A percentile compares a stretch with the other conserved stretches of the same genome.
Conservation (phyloP, 2,329 filamentous ascomycete genomes). For the Aspergillus quadrilineatus region DNA sequence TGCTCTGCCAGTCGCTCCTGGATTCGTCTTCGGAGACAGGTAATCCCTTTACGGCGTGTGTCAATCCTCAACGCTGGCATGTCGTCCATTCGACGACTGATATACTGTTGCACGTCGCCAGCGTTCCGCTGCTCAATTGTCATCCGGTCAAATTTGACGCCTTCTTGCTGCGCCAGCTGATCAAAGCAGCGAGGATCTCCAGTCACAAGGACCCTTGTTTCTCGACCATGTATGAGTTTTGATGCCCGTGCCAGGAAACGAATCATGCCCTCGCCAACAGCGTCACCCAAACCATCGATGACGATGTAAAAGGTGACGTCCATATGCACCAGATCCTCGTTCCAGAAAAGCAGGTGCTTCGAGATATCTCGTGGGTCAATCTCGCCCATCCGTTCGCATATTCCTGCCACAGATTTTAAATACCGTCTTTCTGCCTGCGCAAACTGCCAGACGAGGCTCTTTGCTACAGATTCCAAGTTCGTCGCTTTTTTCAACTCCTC, state of each 20-base stretch:
- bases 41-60: background rate
- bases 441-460: conserved; percentile 4
- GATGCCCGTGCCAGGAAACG: background rate
- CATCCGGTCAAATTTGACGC: background rate
- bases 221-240: background rate
- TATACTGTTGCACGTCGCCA: background rate
- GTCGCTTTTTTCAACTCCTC: conserved; percentile 3
- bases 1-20: background rate
- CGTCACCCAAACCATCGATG: background rate
- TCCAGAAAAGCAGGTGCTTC: background rate
- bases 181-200: background rate
- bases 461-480: background rate
- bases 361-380: background rate
- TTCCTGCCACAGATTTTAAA: background rate
- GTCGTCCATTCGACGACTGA: background rate
- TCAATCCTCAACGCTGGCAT: background rate
- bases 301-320: conserved; percentile 4
- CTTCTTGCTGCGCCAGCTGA: background rate
- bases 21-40: background rate
- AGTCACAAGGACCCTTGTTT: background rate
- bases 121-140: background rate
- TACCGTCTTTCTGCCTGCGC: conserved; percentile 2
- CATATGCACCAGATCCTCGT: background rate
- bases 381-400: background rate
- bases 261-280: conserved; percentile 1